Percentiles rank a stretch among this genome's conserved stretches.
Evolutionary conservation across 2,329 filamentous ascomycete genomes (phyloP).

Genomic region (Arthrobotrys pseudoclavata): DNA sequence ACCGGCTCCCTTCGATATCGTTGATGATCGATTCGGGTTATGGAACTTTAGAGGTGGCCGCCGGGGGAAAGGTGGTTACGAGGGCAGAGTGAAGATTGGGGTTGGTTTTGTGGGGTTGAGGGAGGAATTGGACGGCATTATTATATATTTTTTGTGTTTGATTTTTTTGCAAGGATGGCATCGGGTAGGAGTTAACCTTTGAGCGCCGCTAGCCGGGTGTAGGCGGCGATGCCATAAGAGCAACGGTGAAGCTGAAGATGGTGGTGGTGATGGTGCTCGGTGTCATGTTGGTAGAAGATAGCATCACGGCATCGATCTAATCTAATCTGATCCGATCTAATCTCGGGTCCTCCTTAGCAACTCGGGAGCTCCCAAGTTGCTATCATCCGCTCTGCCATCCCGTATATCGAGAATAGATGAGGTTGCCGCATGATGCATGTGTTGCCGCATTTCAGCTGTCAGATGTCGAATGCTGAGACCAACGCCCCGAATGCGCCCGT

Average conservation of each 20-base stretch:
- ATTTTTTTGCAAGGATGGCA: conserved; percentile 18
- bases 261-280: not conserved
- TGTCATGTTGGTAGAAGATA: too few species aligned
- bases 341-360: not conserved
- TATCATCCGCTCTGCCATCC: not conserved
- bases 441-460: conserved; percentile 3
- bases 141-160: conserved; percentile 3
- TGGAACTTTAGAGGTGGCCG: not conserved
- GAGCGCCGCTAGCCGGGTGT: conserved; percentile 9
- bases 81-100: conserved; percentile 1
- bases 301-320: not conserved
- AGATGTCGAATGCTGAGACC: not conserved
- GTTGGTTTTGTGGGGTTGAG: not conserved
- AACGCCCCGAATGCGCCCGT: not conserved
- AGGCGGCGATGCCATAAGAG: not conserved
- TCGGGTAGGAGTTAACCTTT: too few species aligned
- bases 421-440: not conserved
- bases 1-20: not conserved
- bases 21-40: not conserved
- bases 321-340: not conserved
- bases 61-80: not conserved
- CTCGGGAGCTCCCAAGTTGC: not conserved
- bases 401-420: not conserved
- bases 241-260: not conserved
- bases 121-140: not conserved